A percentile compares a stretch with the other conserved stretches of the same genome.
Conservation (phyloP, 495 filamentous ascomycete species). For the Neurospora sp. region DNA sequence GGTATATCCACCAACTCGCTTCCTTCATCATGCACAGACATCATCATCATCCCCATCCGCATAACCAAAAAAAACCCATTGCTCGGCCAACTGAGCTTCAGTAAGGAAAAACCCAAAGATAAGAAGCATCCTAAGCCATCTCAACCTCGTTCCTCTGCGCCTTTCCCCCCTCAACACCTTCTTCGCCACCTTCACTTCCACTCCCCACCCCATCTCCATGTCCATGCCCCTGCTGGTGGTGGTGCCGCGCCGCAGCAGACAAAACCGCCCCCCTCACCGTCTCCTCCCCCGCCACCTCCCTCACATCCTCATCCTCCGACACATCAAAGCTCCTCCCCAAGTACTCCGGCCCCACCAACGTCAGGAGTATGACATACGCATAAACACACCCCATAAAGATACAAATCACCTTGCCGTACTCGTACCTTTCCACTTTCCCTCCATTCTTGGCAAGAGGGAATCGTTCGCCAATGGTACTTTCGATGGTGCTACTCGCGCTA, state of each 20-base stretch:
- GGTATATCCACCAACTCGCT: too few species aligned
- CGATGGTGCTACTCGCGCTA: constrained; percentile 41
- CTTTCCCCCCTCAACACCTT: not conserved
- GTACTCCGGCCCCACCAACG: constrained; percentile 68
- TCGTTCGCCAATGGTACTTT: constrained; percentile 68
- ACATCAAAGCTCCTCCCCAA: constrained; percentile 55
- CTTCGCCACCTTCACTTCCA: not conserved
- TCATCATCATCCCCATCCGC: not conserved
- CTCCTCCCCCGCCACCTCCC: constrained; percentile 38
- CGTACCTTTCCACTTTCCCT: constrained; percentile 41
- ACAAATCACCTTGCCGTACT: constrained; percentile 84
- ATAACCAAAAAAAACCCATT: too few species aligned
- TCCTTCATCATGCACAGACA: too few species aligned
- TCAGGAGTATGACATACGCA: constrained; percentile 66
- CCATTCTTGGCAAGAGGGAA: constrained; percentile 51
- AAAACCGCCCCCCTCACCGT: constrained; percentile 9
- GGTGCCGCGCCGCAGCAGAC: too few species aligned
- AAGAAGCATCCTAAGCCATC: not conserved
- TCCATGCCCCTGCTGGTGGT: constrained; percentile 5
- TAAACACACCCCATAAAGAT: constrained; percentile 94
- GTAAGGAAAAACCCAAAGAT: not conserved
- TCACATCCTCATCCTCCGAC: constrained; percentile 53
- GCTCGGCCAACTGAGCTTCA: not conserved
- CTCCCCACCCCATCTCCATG: not conserved
- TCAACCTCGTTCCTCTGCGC: not conserved